Conservation (phyloP, 2,329 filamentous ascomycete species). For the Teratosphaeriaceae sp. region DNA sequence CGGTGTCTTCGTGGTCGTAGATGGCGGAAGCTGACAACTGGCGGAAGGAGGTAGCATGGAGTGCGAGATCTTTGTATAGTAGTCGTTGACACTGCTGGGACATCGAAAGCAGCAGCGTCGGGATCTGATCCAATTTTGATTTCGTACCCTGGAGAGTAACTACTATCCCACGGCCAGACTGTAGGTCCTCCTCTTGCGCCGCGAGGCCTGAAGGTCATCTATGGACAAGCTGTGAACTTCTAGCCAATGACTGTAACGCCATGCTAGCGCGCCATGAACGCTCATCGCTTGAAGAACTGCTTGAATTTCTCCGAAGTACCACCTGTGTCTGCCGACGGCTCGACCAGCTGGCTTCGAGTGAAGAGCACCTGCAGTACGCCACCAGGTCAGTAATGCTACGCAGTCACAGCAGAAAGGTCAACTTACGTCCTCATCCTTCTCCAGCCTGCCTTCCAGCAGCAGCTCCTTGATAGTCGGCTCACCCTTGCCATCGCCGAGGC, state of each 20-base stretch:
- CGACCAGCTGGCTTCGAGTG: constrained; percentile 50
- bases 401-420: neutral
- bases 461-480: constrained; percentile 62
- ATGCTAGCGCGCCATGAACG: neutral
- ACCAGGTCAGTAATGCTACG: constrained; percentile 6
- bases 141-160: neutral
- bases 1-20: neutral
- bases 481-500: constrained; percentile 46
- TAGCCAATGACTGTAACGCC: neutral
- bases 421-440: constrained; percentile 80
- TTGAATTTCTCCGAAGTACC: constrained; percentile 32
- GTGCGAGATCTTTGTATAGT: neutral
- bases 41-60: neutral
- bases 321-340: constrained; percentile 32
- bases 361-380: constrained; percentile 46
- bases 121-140: neutral
- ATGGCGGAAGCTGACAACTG: neutral
- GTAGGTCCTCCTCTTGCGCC: constrained; percentile 4
- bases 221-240: neutral
- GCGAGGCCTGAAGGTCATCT: neutral
- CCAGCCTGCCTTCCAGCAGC: constrained; percentile 74
- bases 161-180: too few species aligned
- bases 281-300: constrained; percentile 39
- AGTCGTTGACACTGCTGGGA: neutral
- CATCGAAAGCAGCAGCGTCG: neutral